Evolutionary conservation across 345 rosid genomes (phyloP), one percentile per base, ranked within the genome.

Genomic region (Salix purpurea): DNA sequence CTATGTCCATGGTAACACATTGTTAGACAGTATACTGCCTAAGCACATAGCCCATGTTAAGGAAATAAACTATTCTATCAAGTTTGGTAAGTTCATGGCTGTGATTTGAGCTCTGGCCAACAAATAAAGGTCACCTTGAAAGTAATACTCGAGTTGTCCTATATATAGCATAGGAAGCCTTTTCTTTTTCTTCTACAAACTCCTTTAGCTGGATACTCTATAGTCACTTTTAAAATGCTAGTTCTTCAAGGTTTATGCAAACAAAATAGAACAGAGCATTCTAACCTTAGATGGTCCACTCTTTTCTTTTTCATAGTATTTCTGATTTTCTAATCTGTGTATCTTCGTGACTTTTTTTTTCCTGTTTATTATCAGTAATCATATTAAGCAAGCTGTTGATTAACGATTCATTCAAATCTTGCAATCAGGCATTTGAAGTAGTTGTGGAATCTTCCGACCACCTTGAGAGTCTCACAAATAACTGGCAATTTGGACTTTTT

Each of bases 401-500:
- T 68, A 23, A 68, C 42, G 71, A 40, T 65, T 64, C 48, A 4
- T 60, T 69, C 34, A 40, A 40, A 39, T 30, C 64, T 6, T 70
- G 37, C 30, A 70, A 40, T 68, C 86, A 89, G 88, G 86, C 73
- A 32, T 78, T 84, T 65, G 90, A 88, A 69, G 79, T 80, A 76
- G 67, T 74, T 7, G 86, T 83, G 28, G 83, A 89, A 82, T 77
- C 94, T 71, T 72, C 42, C 15, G 85, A 88, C 75, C 74, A 85
- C 46, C 77, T 84, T 37, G 32, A 42, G 69, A 83, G 70, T 44
- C 66, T 81, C 77, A n/a, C 76, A 28, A 78, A 77, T 74, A 82
- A 66, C 54, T 95, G 97, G 97, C 88, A 83, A 68, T 88, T 93
- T 72, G 84, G 78, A 0, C 88, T 91, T 15, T 65, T 89, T 78